Conservation (phyloP, 2,329 filamentous ascomycete species). For the Phyllosticta capitalensis region DNA sequence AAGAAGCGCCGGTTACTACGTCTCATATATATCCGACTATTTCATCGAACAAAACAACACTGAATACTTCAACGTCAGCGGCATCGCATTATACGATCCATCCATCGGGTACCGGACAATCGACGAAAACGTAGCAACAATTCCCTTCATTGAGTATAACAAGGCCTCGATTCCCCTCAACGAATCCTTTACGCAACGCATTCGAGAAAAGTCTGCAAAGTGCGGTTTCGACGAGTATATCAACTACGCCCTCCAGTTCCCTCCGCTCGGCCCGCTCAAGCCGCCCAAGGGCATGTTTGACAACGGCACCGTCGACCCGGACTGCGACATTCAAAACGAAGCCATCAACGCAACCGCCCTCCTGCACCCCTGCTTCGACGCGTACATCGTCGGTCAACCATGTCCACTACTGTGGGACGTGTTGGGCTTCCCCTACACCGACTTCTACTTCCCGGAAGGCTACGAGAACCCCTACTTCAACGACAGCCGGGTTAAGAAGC, state of each 20-base stretch:
- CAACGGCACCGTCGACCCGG: constrained; percentile 2
- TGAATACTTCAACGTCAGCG: constrained; percentile 23
- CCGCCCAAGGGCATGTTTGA: constrained; percentile 1
- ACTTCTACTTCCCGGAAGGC: constrained; percentile 54
- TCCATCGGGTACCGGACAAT: constrained; percentile 15
- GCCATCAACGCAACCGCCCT: constrained; percentile 45
- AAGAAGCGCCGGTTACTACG: constrained; percentile 15
- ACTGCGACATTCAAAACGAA: constrained; percentile 42
- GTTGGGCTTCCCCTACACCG: constrained; percentile 57
- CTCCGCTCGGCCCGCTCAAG: constrained; percentile 20
- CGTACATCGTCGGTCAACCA: constrained; percentile 63
- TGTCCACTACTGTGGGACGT: constrained; percentile 64
- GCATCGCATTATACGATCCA: constrained; percentile 25
- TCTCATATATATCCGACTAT: constrained; percentile 24
- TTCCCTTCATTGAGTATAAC: constrained; percentile 35
- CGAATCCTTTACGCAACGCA: constrained; percentile 29
- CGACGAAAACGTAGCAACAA: constrained; percentile 15
- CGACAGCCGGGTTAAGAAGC: constrained; percentile 29
- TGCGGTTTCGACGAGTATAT: constrained; percentile 39
- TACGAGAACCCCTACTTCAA: constrained; percentile 57
- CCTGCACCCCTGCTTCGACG: constrained; percentile 69
- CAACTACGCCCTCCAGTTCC: constrained; percentile 32
- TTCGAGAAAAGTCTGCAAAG: constrained; percentile 30
- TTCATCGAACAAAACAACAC: constrained; percentile 21
- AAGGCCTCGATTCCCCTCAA: constrained; percentile 38